Conservation (phyloP, 805 yeast genomes). For the Scheffersomyces lignosus region DNA sequence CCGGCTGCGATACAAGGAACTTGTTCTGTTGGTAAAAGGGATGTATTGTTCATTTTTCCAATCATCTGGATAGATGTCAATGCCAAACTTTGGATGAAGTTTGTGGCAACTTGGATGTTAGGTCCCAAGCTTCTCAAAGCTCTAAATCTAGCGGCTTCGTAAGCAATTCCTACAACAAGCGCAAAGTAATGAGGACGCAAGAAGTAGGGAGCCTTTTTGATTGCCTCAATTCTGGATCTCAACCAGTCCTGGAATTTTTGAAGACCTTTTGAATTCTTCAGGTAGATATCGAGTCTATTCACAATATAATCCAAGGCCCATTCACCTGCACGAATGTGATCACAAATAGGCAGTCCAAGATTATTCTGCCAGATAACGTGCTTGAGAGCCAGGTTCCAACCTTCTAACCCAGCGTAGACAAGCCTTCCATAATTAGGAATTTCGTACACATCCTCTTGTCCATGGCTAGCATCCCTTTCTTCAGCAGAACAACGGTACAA, state of each 20-base stretch:
- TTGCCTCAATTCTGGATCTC: slow-evolving; percentile 56
- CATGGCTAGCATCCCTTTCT: slow-evolving; percentile 78
- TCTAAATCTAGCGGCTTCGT: slow-evolving; percentile 73
- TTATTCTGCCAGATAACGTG: slow-evolving; percentile 66
- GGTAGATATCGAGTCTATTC: slow-evolving; percentile 59
- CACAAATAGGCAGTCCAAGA: slow-evolving; percentile 79
- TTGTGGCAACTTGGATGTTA: slow-evolving; percentile 57
- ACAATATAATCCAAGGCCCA: slow-evolving; percentile 88
- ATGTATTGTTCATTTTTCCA: slow-evolving; percentile 70
- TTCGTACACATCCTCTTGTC: slow-evolving; percentile 68
- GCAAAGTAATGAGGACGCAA: slow-evolving; percentile 87
- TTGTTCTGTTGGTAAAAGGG: slow-evolving; percentile 62
- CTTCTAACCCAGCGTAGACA: slow-evolving; percentile 89
- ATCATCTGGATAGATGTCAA: slow-evolving; percentile 86
- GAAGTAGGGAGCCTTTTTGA: slow-evolving; percentile 71
- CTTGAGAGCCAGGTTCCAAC: slow-evolving; percentile 77
- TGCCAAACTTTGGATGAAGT: slow-evolving; percentile 77
- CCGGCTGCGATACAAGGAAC: slow-evolving; percentile 92
- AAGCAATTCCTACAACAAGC: slow-evolving; percentile 75
- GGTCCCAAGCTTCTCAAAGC: slow-evolving; percentile 58
- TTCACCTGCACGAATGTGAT: slow-evolving; percentile 74
- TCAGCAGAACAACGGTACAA: slow-evolving; percentile 82
- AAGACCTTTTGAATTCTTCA: slow-evolving; percentile 46
- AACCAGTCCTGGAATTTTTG: slow-evolving; percentile 70
- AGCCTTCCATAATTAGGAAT: slow-evolving; percentile 74